Evolutionary conservation across 1,284 basidiomycete species (phyloP).

Genomic region (Boletus semigastroideus): DNA sequence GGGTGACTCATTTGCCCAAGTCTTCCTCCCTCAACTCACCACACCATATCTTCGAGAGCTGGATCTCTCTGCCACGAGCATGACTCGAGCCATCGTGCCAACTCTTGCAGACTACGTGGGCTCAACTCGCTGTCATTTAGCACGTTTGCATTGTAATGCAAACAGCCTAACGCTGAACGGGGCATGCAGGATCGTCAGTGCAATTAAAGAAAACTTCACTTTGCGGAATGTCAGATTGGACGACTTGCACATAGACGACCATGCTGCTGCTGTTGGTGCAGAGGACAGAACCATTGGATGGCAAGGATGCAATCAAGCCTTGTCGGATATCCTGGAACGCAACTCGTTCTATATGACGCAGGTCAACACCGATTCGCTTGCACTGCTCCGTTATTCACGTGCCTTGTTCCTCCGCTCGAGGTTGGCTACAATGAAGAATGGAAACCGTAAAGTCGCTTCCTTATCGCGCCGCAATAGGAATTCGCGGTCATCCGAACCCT

Average conservation of each 20-base stretch:
- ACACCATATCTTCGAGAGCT: conserved; percentile 51
- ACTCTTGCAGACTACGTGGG: conserved; percentile 49
- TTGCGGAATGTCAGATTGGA: conserved; percentile 54
- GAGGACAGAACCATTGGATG: conserved; percentile 35
- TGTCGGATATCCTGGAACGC: conserved; percentile 41
- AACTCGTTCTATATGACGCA: conserved; percentile 36
- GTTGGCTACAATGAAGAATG: not conserved
- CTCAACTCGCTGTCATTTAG: conserved; percentile 39
- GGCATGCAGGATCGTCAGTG: conserved; percentile 43
- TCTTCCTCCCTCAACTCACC: conserved; percentile 49
- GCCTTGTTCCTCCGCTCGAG: conserved; percentile 43
- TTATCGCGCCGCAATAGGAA: conserved; percentile 4
- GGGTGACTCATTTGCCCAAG: conserved; percentile 49
- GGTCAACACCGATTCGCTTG: conserved; percentile 50
- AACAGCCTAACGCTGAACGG: conserved; percentile 32
- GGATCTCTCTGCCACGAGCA: conserved; percentile 51
- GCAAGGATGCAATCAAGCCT: conserved; percentile 33
- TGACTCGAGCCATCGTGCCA: conserved; percentile 47
- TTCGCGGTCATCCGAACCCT: conserved; percentile 11
- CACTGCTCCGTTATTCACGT: conserved; percentile 52
- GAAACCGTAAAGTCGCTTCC: not conserved
- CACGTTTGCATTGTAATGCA: conserved; percentile 32
- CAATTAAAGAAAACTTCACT: conserved; percentile 48
- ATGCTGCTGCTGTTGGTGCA: conserved; percentile 5
- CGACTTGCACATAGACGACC: conserved; percentile 30